Percentiles rank a stretch among this genome's conserved stretches.
Evolutionary conservation across 768 basidiomycete genomes (phyloP).

Genomic region (Agrocybe chaxingu): DNA sequence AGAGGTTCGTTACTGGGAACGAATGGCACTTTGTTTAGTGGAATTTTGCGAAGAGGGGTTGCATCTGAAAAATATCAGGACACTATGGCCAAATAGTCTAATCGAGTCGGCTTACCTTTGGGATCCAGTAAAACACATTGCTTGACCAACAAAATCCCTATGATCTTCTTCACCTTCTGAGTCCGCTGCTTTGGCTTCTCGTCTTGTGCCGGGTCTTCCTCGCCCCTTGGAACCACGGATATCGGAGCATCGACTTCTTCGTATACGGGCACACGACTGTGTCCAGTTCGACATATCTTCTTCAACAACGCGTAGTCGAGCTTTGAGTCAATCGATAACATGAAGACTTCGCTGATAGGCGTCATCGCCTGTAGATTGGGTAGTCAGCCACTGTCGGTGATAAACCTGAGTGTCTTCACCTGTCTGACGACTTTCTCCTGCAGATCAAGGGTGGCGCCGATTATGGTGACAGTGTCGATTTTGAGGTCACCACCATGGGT

Average conservation of each 20-base stretch:
- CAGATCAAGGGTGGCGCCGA: constrained; percentile 84
- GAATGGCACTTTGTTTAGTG: constrained; percentile 82
- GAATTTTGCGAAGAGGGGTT: constrained; percentile 76
- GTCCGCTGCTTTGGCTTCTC: constrained; percentile 25
- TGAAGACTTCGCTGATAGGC: constrained; percentile 75
- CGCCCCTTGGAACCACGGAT: constrained; percentile 22
- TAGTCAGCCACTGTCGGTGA: background rate
- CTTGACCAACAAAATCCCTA: constrained; percentile 86
- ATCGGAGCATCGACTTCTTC: constrained; percentile 69
- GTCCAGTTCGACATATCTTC: constrained; percentile 74
- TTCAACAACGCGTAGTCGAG: constrained; percentile 80
- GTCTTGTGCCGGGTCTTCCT: constrained; percentile 7
- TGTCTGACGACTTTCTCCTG: constrained; percentile 83
- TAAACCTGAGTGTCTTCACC: constrained; percentile 26
- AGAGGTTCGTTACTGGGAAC: constrained; percentile 86
- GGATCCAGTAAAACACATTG: constrained; percentile 88
- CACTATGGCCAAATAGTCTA: background rate
- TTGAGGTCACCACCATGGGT: constrained; percentile 84
- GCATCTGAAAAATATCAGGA: constrained; percentile 49
- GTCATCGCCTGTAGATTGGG: constrained; percentile 64
- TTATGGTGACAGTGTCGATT: constrained; percentile 84
- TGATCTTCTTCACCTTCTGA: constrained; percentile 71
- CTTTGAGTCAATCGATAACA: constrained; percentile 82
- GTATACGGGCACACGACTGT: constrained; percentile 81
- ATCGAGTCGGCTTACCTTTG: constrained; percentile 44